Conservation (phyloP, 768 basidiomycete genomes). For the Psilocybe azurescens region DNA sequence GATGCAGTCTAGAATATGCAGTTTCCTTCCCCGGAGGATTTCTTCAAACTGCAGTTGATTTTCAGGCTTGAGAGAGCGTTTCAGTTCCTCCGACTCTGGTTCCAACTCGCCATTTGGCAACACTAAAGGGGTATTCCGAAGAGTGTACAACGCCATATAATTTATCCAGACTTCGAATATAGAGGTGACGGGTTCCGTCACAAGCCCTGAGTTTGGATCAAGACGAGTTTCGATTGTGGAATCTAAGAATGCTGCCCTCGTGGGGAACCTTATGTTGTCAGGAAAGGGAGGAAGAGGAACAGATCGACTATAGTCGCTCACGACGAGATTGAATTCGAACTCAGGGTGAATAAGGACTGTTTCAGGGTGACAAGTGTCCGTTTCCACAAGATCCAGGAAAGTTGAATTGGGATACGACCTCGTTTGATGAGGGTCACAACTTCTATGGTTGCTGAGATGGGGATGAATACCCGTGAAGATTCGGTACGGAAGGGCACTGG, state of each 20-base stretch:
- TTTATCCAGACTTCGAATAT: not conserved
- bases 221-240: not conserved
- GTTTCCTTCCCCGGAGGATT: not conserved
- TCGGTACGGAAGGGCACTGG: no score
- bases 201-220: not conserved
- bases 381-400: no score
- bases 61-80: not conserved
- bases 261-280: constrained; percentile 4
- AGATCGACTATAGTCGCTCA: constrained; percentile 18
- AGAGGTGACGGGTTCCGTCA: not conserved
- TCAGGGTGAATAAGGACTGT: not conserved
- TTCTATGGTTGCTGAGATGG: no score
- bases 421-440: no score
- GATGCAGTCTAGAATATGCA: not conserved
- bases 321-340: constrained; percentile 15
- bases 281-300: constrained; percentile 18
- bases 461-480: no score
- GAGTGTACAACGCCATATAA: not conserved
- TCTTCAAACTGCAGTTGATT: not conserved
- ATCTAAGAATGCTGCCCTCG: constrained; percentile 1
- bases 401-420: no score
- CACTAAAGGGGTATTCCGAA: not conserved
- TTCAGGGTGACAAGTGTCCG: no score
- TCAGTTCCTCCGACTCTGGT: not conserved
- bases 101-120: constrained; percentile 4